Conservation (phyloP, 345 rosid genomes). For the Mangifera indica region DNA sequence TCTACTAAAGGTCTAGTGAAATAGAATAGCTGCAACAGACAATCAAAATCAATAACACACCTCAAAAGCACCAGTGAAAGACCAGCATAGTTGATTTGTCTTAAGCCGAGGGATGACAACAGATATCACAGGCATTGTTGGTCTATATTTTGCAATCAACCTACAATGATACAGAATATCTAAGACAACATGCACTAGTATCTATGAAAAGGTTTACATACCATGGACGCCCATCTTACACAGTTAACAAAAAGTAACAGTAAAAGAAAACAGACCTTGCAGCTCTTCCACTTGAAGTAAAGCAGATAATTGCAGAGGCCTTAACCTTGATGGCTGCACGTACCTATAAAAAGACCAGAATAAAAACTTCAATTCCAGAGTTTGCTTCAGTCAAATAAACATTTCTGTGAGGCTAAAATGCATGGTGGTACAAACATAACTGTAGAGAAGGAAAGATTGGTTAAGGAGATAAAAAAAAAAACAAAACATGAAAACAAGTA, state of each 20-base stretch:
- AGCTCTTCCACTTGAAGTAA: constrained; percentile 81
- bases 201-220: neutral
- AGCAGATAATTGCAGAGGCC: too few species aligned
- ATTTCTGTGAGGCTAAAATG: neutral
- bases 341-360: too few species aligned
- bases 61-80: constrained; percentile 73
- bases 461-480: too few species aligned
- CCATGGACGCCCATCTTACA: constrained; percentile 1
- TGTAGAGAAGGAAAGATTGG: neutral
- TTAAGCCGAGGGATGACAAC: constrained; percentile 75
- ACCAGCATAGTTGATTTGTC: constrained; percentile 69
- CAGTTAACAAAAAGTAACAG: neutral
- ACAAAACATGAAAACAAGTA: constrained; percentile 25
- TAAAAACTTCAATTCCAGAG: constrained; percentile 2
- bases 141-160: constrained; percentile 77
- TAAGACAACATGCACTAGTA: neutral
- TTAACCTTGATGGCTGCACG: too few species aligned
- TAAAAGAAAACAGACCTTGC: constrained; percentile 46
- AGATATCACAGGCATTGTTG: constrained; percentile 79
- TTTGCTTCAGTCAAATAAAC: neutral
- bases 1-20: neutral
- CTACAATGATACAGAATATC: constrained; percentile 28
- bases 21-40: neutral
- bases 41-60: constrained; percentile 26
- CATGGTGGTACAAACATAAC: neutral